These are phyloP conservation scores for Penicillium crustosum DNA, from an alignment of 2,329 filamentous ascomycete genomes.

Conservation along the genomic window DNA sequence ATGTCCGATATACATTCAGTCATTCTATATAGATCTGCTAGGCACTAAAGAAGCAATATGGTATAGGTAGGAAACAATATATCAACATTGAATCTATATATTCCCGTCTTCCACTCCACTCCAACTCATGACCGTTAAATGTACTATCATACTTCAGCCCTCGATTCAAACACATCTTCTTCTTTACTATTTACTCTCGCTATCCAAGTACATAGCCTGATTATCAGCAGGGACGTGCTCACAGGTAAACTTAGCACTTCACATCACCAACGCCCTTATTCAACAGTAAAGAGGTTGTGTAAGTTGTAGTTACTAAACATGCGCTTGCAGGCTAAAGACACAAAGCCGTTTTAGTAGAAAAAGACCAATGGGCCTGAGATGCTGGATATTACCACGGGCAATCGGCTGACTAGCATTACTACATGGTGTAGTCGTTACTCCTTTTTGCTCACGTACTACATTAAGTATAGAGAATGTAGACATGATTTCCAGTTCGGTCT, in stretches of 20 bases:
- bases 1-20: not conserved
- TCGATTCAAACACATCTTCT: not conserved
- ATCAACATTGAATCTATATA: not conserved
- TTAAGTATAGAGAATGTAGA: not conserved
- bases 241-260: no score
- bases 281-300: no score
- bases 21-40: not conserved
- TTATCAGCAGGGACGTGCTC: no score
- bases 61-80: not conserved
- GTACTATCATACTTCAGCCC: not conserved
- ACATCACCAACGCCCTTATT: no score
- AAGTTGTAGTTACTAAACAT: no score
- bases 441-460: not conserved
- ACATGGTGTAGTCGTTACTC: not conserved
- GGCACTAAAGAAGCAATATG: not conserved
- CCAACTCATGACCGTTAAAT: not conserved
- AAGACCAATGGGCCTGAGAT: no score
- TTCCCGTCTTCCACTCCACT: not conserved
- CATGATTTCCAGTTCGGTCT: not conserved
- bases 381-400: no score
- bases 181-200: not conserved
- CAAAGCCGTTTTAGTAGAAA: no score
- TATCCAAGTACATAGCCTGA: not conserved
- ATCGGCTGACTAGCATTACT: not conserved
- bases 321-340: no score